phyloP scores from a whole-genome alignment of 768 basidiomycete species.

The Megacollybia marginata region DNA sequence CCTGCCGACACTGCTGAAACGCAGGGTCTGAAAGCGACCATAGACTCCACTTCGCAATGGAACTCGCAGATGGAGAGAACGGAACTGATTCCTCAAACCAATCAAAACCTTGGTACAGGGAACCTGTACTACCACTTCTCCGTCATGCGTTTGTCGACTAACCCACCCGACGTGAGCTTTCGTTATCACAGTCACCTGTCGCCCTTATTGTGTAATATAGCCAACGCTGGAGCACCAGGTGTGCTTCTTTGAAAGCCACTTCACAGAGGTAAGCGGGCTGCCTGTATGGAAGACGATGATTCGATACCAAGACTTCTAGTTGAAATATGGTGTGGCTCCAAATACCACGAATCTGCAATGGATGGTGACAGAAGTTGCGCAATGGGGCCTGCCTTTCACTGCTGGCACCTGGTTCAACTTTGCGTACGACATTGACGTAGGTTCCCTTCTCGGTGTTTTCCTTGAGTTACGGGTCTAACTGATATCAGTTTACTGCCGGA shows the following conservation, averaged over 20 bases:
- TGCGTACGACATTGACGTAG: constrained; percentile 55
- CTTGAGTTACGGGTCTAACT: not conserved
- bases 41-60: constrained; percentile 48
- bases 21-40: constrained; percentile 45
- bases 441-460: constrained; percentile 11
- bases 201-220: constrained; percentile 16
- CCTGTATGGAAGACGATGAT: not conserved
- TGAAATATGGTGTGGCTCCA: constrained; percentile 50
- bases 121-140: constrained; percentile 61
- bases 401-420: constrained; percentile 59
- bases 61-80: constrained; percentile 44
- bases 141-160: constrained; percentile 35
- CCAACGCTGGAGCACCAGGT: constrained; percentile 51
- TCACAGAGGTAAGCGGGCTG: constrained; percentile 37
- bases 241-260: constrained; percentile 55
- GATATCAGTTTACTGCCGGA: constrained; percentile 36
- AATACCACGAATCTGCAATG: constrained; percentile 44
- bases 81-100: constrained; percentile 30
- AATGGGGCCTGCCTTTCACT: constrained; percentile 45
- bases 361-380: constrained; percentile 36
- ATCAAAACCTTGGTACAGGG: constrained; percentile 47
- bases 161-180: constrained; percentile 40
- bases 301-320: constrained; percentile 17
- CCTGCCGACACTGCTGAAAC: constrained; percentile 44
- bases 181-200: not conserved